Evolutionary conservation across 2,329 filamentous ascomycete species (phyloP).

Genomic region (Phaeosphaeriaceae sp.): DNA sequence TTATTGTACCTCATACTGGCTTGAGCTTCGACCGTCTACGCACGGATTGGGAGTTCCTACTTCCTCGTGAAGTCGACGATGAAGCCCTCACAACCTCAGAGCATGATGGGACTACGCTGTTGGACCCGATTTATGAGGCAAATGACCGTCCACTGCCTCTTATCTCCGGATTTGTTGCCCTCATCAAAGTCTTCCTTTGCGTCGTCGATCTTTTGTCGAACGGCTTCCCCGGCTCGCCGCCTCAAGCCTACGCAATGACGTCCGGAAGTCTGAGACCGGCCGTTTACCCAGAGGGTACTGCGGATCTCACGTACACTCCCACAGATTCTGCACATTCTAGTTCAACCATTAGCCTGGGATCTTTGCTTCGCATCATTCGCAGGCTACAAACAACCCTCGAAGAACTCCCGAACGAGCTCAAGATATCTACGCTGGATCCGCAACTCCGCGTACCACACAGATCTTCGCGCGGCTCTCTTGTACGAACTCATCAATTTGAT

Average conservation of each 20-base stretch:
- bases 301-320: not conserved
- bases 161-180: constrained; percentile 18
- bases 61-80: constrained; percentile 13
- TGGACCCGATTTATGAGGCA: not conserved
- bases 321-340: constrained; percentile 1
- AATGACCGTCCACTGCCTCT: constrained; percentile 8
- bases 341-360: constrained; percentile 14
- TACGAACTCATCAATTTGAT: constrained; percentile 16
- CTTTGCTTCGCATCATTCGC: constrained; percentile 18
- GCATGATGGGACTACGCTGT: not conserved
- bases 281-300: constrained; percentile 7
- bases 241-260: constrained; percentile 21
- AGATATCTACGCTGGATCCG: constrained; percentile 1
- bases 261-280: constrained; percentile 9
- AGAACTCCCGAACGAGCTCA: constrained; percentile 14
- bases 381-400: constrained; percentile 15
- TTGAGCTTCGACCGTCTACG: constrained; percentile 20
- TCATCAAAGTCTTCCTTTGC: constrained; percentile 21
- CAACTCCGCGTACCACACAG: not conserved
- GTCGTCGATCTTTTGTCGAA: constrained; percentile 21
- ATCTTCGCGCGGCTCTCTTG: not conserved
- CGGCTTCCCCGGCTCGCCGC: constrained; percentile 19
- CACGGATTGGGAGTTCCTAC: constrained; percentile 21
- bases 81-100: constrained; percentile 7
- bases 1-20: constrained; percentile 23